A percentile compares a stretch with the other conserved stretches of the same genome.
These are phyloP conservation scores for Penicillium sp. DNA, from an alignment of 2,329 filamentous ascomycete genomes.

Conservation along the genomic window DNA sequence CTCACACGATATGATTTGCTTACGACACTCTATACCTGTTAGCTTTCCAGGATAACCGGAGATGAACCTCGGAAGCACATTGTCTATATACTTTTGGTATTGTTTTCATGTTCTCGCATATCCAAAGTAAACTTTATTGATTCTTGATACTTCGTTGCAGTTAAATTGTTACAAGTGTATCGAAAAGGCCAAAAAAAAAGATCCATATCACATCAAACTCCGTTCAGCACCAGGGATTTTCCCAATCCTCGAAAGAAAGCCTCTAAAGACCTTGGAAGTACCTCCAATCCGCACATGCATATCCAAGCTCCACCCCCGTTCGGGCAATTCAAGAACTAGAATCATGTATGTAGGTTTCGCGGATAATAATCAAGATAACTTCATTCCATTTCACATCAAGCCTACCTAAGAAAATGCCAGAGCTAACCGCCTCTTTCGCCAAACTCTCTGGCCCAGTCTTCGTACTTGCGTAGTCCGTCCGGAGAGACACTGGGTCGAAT, in stretches of 20 bases:
- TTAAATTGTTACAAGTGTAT: not conserved
- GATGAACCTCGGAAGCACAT: no score
- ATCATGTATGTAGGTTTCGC: not conserved
- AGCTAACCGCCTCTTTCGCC: conserved; percentile 79
- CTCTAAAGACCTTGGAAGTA: not conserved
- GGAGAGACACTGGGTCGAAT: conserved; percentile 90
- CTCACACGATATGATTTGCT: no score
- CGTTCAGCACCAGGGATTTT: not conserved
- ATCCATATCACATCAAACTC: not conserved
- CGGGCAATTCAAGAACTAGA: not conserved
- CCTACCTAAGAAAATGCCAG: not conserved
- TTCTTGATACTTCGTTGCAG: not conserved
- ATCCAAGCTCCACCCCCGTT: not conserved
- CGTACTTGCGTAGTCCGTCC: conserved; percentile 80
- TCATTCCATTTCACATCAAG: not conserved
- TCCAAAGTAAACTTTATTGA: not conserved
- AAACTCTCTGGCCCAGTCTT: conserved; percentile 91
- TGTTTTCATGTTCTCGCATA: no score
- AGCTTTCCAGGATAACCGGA: no score
- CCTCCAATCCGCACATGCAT: not conserved
- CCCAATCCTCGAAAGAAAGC: not conserved
- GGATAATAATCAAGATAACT: not conserved
- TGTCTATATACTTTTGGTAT: no score
- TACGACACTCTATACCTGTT: no score
- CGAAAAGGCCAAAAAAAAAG: not conserved